Conservation (phyloP, 768 basidiomycete genomes). For the Mrakia gelida region DNA sequence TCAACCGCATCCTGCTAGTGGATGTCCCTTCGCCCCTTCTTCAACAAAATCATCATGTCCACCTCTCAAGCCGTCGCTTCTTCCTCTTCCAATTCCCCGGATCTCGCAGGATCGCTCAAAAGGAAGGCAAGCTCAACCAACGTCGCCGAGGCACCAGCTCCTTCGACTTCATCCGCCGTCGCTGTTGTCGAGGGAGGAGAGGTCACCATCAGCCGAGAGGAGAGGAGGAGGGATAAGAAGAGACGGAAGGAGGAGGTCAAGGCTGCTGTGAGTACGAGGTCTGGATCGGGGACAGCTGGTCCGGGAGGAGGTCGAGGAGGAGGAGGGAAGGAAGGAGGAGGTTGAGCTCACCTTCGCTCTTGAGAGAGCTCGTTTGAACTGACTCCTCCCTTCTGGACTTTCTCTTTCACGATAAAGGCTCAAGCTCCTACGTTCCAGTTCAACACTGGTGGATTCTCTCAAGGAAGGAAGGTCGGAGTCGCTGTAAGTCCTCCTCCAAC, state of each 20-base stretch:
- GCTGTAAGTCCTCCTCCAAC: constrained; percentile 54
- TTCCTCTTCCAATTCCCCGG: background rate
- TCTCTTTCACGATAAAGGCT: background rate
- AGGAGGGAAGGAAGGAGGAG: background rate
- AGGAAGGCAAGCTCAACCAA: constrained; percentile 11
- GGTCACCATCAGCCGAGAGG: constrained; percentile 1
- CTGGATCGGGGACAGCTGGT: background rate
- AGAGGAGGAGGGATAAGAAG: constrained; percentile 26
- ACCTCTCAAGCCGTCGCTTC: background rate
- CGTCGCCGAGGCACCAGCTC: background rate
- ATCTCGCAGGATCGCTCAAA: background rate
- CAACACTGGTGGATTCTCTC: constrained; percentile 68
- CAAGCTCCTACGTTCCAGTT: constrained; percentile 60
- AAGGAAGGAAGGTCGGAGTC: constrained; percentile 71
- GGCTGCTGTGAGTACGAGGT: background rate
- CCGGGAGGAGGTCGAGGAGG: background rate
- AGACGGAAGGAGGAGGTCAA: constrained; percentile 22
- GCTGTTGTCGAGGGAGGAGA: background rate
- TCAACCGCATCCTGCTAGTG: background rate
- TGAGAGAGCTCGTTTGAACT: background rate
- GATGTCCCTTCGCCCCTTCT: background rate
- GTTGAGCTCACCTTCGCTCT: background rate
- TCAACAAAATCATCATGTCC: constrained; percentile 10
- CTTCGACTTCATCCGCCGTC: background rate
- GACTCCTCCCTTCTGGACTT: background rate